Evolutionary conservation across 1,139 yeast species (phyloP), one percentile per base, ranked within the genome.

Genomic region (Saccharomyces hybrid): DNA sequence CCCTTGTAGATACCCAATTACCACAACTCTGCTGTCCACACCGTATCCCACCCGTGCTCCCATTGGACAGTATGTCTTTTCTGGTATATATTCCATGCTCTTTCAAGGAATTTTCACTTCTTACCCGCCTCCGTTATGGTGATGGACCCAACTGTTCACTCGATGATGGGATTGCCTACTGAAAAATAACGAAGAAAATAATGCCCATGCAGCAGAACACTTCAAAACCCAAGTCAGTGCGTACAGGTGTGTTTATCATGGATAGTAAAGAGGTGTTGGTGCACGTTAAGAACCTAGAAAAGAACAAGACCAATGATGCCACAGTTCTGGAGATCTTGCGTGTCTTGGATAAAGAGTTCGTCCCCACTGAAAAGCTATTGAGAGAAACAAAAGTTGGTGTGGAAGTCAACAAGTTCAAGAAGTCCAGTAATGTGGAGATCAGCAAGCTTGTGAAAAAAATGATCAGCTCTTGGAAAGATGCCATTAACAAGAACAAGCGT

Each of bases 331-430:
- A 83, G 66, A 80, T 91, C 48, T 75, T 93, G 62, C 80, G 78
- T 50, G 78, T 80, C 47, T 75, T 93, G 57, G 83, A 86, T 62
- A 82, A 79, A 58, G 89, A 88, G 11, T 62, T 69, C 34, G 89
- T 90, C 52, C 97, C 98, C 9, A 84, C 95, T 1, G 98, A 93
- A 69, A 82, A 84, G 67, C 77, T 91, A 47, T 76, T 93, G 53
- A 78, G 97, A 66, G 89, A 91, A 68, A 93, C 99, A n/a, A 90
- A 89, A 71, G 93, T 93, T n/a, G 99, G 99, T 58, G 95, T 93
- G 27, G 95, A 93, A 5, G 98, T 93, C 50, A 95, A 95, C 73
- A 90, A 89, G 72, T 82, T 86, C 66, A 80, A 96, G 62, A 74
- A 86, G 9, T 88, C 88, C 60, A 66, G 76, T 26, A 88, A 87